Conservation (phyloP, 2,329 filamentous ascomycete genomes). For the Colletotrichum theobromicola region DNA sequence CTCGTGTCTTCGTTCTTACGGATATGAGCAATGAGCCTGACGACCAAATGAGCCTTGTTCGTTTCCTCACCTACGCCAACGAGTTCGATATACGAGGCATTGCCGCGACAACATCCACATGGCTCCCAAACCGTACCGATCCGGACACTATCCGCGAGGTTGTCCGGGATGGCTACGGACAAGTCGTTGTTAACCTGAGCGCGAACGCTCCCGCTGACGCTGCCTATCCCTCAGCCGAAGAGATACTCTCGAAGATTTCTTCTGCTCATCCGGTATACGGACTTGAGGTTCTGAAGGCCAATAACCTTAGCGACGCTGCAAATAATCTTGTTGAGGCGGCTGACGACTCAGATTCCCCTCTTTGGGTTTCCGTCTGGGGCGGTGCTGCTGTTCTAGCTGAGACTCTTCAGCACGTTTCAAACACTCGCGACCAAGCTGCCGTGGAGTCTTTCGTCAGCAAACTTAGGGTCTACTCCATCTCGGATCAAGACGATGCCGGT, state of each 20-base stretch:
- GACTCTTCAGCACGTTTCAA: conserved; percentile 45
- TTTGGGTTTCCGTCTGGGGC: conserved; percentile 59
- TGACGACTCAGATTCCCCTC: conserved; percentile 36
- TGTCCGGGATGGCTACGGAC: conserved; percentile 46
- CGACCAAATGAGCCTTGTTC: conserved; percentile 46
- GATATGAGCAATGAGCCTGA: conserved; percentile 52
- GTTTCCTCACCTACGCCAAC: conserved; percentile 49
- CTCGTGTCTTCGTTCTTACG: conserved; percentile 42
- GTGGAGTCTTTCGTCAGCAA: conserved; percentile 40
- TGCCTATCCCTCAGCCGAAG: conserved; percentile 42
- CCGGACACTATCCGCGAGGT: conserved; percentile 43
- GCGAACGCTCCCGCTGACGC: conserved; percentile 48
- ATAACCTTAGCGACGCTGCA: conserved; percentile 39
- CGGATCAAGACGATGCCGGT: conserved; percentile 63
- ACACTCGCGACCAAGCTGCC: conserved; percentile 31
- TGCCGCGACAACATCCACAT: conserved; percentile 49
- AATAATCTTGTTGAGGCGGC: conserved; percentile 40
- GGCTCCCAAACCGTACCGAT: conserved; percentile 43
- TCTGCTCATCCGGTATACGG: conserved; percentile 34
- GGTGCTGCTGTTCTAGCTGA: conserved; percentile 57
- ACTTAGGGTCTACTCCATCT: conserved; percentile 59
- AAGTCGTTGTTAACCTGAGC: conserved; percentile 52
- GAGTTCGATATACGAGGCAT: conserved; percentile 48
- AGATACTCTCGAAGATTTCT: conserved; percentile 39
- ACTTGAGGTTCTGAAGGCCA: conserved; percentile 30